Evolutionary conservation across 2,329 filamentous ascomycete species (phyloP), one percentile per base, ranked within the genome.

Genomic region (Helicocarpus griseus): DNA sequence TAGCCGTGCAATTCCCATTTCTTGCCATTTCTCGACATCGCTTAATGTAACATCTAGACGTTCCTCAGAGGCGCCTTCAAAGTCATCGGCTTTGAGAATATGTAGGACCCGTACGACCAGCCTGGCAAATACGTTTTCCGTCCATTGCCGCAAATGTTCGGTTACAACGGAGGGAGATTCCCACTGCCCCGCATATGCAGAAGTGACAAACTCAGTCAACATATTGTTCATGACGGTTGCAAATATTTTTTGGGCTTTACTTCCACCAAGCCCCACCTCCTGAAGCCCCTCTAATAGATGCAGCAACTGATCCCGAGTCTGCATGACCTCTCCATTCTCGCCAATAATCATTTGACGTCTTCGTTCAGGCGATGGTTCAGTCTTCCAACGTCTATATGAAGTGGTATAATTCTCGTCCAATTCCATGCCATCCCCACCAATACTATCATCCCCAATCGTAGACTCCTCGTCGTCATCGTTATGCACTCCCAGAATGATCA

Each of bases 141-240:
- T 66, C 80, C 81, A 85, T 31, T 73, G 62, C 38, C 71, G 71
- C 48, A 84, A 62, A 52, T 77, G 74, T 26, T 72, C 66, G 9
- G 73, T 67, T 4, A 76, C 72, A 9, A 71, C 67, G 8, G 71
- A 70, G 28, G 73, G 73, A 0, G 73, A 68, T 49, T 71, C 72
- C 80, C 80, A 83, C 54, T 80, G 72, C 2, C 77, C 73, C 41
- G 78, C 69, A 59, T 80, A 82, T n/a, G 74, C 72, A 45, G 76
- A 73, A 28, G 70, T 69, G 21, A 83, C 73, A 56, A 80, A 79
- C 11, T 76, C 72, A 39, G 76, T 76, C 57, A 85, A 69, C 56
- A 82, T 65, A 33, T 74, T 71, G 59, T 80, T 74, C 71, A 83
- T 77, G 1, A 80, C 77, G 50, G 72, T 69, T 2, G 79, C 81